phyloP scores from a whole-genome alignment of 1,139 yeast genomes.

The Suhomyces guaymorum region DNA sequence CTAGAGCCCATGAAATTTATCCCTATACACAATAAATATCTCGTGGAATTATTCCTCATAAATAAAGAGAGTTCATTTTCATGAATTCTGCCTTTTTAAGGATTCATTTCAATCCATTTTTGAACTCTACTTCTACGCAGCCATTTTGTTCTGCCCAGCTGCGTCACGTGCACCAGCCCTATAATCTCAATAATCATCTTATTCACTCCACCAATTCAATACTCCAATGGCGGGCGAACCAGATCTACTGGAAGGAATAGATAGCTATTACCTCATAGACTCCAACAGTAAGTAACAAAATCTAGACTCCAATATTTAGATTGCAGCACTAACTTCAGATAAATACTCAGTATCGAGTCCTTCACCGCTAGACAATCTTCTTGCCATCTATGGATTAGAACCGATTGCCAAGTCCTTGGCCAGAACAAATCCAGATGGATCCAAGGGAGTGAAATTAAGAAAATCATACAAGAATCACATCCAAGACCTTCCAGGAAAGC shows the following conservation, averaged over 20 bases:
- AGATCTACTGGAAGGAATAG: constrained; percentile 17
- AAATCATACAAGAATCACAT: constrained; percentile 94
- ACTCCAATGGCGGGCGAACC: constrained; percentile 11
- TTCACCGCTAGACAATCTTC: constrained; percentile 69
- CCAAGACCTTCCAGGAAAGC: constrained; percentile 81
- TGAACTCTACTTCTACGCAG: too few species aligned
- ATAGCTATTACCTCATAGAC: constrained; percentile 27
- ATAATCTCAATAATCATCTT: background rate
- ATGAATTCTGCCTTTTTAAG: too few species aligned
- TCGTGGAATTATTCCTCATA: too few species aligned
- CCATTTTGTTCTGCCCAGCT: too few species aligned
- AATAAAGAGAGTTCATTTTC: too few species aligned
- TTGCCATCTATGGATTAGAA: constrained; percentile 65
- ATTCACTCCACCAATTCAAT: background rate
- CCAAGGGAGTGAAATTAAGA: constrained; percentile 87
- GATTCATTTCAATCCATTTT: too few species aligned
- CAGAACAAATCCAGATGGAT: constrained; percentile 82
- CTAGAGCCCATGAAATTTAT: too few species aligned
- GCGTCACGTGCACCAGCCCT: background rate
- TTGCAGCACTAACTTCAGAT: constrained; percentile 24
- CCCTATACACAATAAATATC: too few species aligned
- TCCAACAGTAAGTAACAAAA: constrained; percentile 23
- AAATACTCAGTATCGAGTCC: constrained; percentile 55
- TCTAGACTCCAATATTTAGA: too few species aligned
- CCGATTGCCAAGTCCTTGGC: constrained; percentile 78